phyloP scores from a whole-genome alignment of 306 rosid species.

The apple (Malus domestica) region DNA sequence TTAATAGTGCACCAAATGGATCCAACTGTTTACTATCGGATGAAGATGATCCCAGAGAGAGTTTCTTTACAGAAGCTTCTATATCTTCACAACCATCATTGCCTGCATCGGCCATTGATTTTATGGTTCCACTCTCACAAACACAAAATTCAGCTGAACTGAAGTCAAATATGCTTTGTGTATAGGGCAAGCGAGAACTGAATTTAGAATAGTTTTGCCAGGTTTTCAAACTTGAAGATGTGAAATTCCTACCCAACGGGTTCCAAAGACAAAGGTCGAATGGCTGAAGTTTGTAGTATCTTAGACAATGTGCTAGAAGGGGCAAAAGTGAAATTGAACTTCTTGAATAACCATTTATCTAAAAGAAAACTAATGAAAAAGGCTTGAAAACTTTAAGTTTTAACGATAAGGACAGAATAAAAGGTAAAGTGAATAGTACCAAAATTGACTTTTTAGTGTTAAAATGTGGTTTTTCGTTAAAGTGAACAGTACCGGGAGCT shows the following conservation, averaged over 20 bases:
- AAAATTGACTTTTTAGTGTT: no score
- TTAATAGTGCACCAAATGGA: slow-evolving; percentile 57
- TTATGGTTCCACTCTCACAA: slow-evolving; percentile 13
- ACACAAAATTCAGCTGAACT: slow-evolving; percentile 9
- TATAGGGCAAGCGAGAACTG: slow-evolving; percentile 19
- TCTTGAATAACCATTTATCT: slow-evolving; percentile 65
- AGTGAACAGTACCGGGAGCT: no score
- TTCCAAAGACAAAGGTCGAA: slow-evolving; percentile 8
- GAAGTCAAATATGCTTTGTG: slow-evolving; percentile 12
- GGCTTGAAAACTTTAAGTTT: no score
- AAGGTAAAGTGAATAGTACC: no score
- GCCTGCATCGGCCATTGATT: slow-evolving; percentile 19
- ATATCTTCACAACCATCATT: slow-evolving; percentile 35
- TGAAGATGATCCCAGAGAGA: slow-evolving; percentile 56
- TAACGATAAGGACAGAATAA: no score
- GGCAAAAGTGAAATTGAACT: slow-evolving; percentile 38
- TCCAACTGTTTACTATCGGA: slow-evolving; percentile 33
- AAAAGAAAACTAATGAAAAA: not conserved
- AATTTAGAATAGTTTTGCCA: slow-evolving; percentile 24
- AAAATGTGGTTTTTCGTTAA: no score
- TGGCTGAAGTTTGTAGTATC: slow-evolving; percentile 59
- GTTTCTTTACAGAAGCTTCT: slow-evolving; percentile 55
- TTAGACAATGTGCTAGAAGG: slow-evolving; percentile 70
- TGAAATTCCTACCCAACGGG: slow-evolving; percentile 23
- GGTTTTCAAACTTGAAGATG: slow-evolving; percentile 23